A percentile compares a stretch with the other conserved stretches of the same genome.
These are phyloP conservation scores for Eucalyptus tenuipes DNA, from an alignment of 345 rosid genomes.

Conservation along the genomic window DNA sequence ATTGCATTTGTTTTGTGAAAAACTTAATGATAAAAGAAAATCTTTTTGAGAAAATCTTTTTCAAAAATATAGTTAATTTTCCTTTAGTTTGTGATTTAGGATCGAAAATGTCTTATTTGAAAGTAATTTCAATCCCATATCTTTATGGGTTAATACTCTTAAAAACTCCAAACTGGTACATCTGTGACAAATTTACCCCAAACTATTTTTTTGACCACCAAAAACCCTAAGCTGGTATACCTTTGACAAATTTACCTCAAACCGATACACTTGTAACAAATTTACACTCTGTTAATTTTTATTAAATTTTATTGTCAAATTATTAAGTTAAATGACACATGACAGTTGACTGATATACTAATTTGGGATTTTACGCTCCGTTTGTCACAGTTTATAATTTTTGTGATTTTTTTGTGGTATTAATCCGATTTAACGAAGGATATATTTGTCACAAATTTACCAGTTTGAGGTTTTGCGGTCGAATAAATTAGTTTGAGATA, in stretches of 20 bases:
- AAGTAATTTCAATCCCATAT: too few species aligned
- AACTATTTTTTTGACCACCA: too few species aligned
- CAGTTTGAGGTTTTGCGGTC: accelerated
- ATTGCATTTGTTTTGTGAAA: too few species aligned
- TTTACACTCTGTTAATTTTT: accelerated
- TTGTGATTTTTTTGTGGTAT: too few species aligned
- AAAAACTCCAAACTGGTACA: accelerated
- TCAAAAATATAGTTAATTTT: too few species aligned
- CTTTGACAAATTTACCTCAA: accelerated
- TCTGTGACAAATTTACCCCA: accelerated
- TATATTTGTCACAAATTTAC: too few species aligned
- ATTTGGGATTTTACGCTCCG: accelerated
- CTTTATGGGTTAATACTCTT: accelerated
- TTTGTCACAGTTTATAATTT: accelerated
- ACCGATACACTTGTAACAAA: accelerated
- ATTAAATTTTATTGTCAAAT: too few species aligned
- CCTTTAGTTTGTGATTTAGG: too few species aligned
- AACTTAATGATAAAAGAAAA: too few species aligned
- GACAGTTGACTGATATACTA: accelerated
- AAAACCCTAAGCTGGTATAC: accelerated
- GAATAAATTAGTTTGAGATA: too few species aligned
- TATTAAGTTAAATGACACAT: too few species aligned
- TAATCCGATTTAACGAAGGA: accelerated
- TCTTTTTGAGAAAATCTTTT: accelerated
- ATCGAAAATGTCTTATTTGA: too few species aligned